Conservation (phyloP, 352 stramenopile species). For the Peronospora tabacina region DNA sequence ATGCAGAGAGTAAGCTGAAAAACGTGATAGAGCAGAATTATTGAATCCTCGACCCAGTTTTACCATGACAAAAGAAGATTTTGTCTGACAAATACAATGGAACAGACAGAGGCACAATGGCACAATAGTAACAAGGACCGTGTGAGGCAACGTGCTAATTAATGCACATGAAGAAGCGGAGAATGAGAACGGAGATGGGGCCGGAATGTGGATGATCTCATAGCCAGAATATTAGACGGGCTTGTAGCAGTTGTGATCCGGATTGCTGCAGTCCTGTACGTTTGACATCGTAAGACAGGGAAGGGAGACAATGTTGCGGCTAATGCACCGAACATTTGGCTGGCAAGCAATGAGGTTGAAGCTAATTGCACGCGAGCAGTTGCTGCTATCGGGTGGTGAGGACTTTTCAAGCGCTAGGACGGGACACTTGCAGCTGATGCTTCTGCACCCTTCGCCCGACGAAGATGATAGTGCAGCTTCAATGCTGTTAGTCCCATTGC, state of each 20-base stretch:
- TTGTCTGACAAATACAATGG: constrained; percentile 30
- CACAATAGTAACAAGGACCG: constrained; percentile 17
- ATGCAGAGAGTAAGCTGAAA: constrained; percentile 21
- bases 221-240: constrained; percentile 26
- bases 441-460: constrained; percentile 25
- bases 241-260: constrained; percentile 29
- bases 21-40: constrained; percentile 30
- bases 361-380: constrained; percentile 41
- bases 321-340: constrained; percentile 24
- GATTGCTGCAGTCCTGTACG: constrained; percentile 25
- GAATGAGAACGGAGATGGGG: constrained; percentile 2
- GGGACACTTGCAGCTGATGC: constrained; percentile 46
- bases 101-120: constrained; percentile 29
- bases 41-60: constrained; percentile 33
- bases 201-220: constrained; percentile 10
- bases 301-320: constrained; percentile 7
- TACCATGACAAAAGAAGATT: constrained; percentile 28
- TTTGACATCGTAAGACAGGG: constrained; percentile 8
- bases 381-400: constrained; percentile 33
- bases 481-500: constrained; percentile 26
- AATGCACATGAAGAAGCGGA: constrained; percentile 17
- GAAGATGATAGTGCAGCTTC: constrained; percentile 31
- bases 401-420: constrained; percentile 37
- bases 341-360: constrained; percentile 46
- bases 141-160: constrained; percentile 24